Evolutionary conservation across 139 green algal species (phyloP).

Genomic region (Pseudopediastrum boryanum): DNA sequence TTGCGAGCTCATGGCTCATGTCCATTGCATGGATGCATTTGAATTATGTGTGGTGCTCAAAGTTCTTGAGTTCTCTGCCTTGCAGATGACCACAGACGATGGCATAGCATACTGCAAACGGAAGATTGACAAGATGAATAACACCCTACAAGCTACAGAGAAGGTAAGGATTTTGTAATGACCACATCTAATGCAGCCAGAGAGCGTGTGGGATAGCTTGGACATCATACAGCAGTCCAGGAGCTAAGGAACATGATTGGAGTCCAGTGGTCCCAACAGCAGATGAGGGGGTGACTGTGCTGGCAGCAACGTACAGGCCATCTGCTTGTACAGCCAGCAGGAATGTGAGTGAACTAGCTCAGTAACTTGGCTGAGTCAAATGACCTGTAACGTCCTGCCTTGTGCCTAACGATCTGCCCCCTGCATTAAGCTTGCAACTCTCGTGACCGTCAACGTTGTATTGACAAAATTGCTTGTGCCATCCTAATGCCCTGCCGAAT

Average conservation of each 20-base stretch:
- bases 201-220: background rate
- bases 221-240: background rate
- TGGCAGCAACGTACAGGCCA: background rate
- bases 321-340: too few species aligned
- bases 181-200: too few species aligned
- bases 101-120: constrained; percentile 77
- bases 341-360: too few species aligned
- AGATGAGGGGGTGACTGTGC: background rate
- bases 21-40: background rate
- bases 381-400: too few species aligned
- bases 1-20: background rate
- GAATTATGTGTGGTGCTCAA: background rate
- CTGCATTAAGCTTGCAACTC: too few species aligned
- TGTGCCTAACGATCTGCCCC: too few species aligned
- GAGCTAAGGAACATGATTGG: background rate
- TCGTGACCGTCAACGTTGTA: too few species aligned
- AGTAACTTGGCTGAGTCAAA: too few species aligned
- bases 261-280: background rate
- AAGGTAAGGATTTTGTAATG: constrained; percentile 32
- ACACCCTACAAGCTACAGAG: constrained; percentile 63
- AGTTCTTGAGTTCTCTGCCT: background rate
- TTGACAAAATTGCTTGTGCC: too few species aligned
- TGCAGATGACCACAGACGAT: constrained; percentile 65
- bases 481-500: too few species aligned
- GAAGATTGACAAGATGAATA: constrained; percentile 68